Base-by-base conservation (phyloP, 2,329 filamentous ascomycete genomes). In the Phaeomoniella chlamydospora region DNA sequence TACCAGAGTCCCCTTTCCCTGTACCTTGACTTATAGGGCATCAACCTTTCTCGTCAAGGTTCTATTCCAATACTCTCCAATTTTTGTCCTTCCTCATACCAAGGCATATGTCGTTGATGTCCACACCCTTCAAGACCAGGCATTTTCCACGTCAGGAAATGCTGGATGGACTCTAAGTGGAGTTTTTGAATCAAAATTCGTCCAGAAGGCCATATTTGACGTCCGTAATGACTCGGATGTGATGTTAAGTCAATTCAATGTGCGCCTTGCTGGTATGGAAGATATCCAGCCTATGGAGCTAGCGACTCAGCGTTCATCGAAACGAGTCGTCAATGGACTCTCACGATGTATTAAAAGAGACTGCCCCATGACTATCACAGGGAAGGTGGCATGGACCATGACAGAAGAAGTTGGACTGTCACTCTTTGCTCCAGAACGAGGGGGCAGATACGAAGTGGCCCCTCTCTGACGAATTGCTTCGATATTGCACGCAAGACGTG, bases 241-340 rank as follows among this genome's bases (percentile, higher is more conserved):
- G 0, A 49, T 77, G 0, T 71, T 57, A 45, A 46, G 31, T 31
- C 64, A 60, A 19, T 73, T 53, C 41, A 29, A 45, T 0, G 55
- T 77, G 40, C 15, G 38, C 0, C 44, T 76, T 0, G 39, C 43
- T 0, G 62, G 67, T 0, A 46, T 74, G 6, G 41, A 62, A 2
- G 70, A 77, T 43, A 36, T 77, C 0, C 70, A 77, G 45, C 54
- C 77, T 1, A 67, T 76, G 61, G 69, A 76, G 45, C 63, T 32
- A 4, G 67, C 59, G 1, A 46, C 48, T 2, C 45, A 57, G 15
- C 33, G 15, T 13, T 26, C 26, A 10, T 37, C 12, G 45, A 37
- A 33, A 30, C 35, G 35, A 14, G 49, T 38, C 31, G 30, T 65
- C 1, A 43, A 37, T 12, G 56, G 61, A 1, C 48, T 68, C 2